Evolutionary conservation across 163 green algal genomes (phyloP).

Genomic region (Coccomyxa subellipsoidea): DNA sequence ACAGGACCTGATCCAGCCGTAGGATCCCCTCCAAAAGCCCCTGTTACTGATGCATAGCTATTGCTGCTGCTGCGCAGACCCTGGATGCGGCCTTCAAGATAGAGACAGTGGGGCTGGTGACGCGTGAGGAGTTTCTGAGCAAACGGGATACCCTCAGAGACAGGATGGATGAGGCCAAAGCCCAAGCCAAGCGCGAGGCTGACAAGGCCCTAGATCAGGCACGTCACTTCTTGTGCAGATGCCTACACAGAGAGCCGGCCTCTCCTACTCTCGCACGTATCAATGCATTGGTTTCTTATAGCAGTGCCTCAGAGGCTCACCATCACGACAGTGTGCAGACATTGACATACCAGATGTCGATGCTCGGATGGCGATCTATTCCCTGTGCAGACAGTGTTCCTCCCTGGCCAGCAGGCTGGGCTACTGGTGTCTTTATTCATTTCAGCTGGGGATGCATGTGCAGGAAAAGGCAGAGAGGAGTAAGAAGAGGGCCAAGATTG

Average conservation of each 20-base stretch:
- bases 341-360: no score
- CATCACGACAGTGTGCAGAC: no score
- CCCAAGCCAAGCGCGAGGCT: constrained; percentile 22
- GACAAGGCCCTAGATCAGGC: not conserved
- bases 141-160: constrained; percentile 71
- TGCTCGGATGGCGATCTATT: no score
- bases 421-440: not conserved
- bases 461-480: constrained; percentile 59
- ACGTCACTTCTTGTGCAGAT: not conserved
- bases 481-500: constrained; percentile 52
- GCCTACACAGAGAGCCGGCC: not conserved
- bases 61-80: no score
- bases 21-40: no score
- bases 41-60: not conserved
- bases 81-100: constrained; percentile 90
- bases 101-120: constrained; percentile 89
- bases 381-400: no score
- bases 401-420: no score
- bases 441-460: not conserved
- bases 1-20: no score
- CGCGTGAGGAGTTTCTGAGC: constrained; percentile 82
- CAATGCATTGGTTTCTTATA: no score
- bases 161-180: constrained; percentile 36
- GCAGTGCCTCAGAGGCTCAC: no score
- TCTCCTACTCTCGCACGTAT: not conserved